These are phyloP conservation scores for Amaranthus cruentus DNA, from an alignment of 148 eudicot species.

Conservation along the genomic window DNA sequence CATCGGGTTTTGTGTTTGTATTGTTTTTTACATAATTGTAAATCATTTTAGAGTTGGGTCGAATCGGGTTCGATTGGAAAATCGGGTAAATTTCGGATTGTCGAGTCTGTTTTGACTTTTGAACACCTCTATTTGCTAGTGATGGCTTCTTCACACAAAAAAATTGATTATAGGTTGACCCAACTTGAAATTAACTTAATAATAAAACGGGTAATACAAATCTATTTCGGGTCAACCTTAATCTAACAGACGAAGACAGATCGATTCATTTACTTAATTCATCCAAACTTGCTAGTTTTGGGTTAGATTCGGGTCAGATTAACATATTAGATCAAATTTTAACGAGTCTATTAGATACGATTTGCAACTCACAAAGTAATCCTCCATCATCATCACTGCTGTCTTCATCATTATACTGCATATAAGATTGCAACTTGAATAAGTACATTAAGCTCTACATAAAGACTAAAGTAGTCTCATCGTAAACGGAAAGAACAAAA, in stretches of 20 bases:
- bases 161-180: neutral
- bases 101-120: no score
- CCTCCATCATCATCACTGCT: slow-evolving; percentile 79
- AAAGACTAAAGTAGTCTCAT: neutral
- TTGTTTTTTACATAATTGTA: no score
- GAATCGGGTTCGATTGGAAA: no score
- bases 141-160: neutral
- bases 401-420: slow-evolving; percentile 52
- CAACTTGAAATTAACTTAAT: neutral
- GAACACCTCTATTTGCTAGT: neutral
- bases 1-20: no score
- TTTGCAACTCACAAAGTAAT: slow-evolving; percentile 60
- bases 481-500: neutral
- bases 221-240: no score
- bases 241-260: no score
- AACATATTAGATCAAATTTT: neutral
- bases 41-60: no score
- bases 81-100: no score
- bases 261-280: no score
- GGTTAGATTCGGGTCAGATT: neutral
- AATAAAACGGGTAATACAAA: neutral
- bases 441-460: neutral
- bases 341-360: neutral
- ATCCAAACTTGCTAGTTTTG: neutral
- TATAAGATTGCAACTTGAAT: slow-evolving; percentile 3